Evolutionary conservation across 192 early-diverging fungal species (phyloP).

Genomic region (Backusella tuberculispora): DNA sequence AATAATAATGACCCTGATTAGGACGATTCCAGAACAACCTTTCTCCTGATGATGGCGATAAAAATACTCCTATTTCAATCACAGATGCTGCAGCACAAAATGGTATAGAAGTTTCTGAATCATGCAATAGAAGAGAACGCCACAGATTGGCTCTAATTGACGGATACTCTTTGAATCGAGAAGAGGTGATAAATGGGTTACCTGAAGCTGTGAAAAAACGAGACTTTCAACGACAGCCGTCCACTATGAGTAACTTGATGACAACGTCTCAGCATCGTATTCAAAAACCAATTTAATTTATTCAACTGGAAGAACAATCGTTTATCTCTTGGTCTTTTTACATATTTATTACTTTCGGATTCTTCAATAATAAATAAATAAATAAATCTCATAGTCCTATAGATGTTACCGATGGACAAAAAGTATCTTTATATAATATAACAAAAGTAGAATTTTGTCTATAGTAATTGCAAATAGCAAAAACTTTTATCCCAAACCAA

Average conservation of each 20-base stretch:
- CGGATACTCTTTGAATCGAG: not conserved
- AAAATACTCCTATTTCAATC: not conserved
- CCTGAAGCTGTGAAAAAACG: constrained; percentile 3
- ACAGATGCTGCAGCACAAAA: constrained; percentile 1
- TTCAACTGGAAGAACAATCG: not conserved
- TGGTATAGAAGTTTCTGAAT: not conserved
- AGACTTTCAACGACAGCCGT: constrained; percentile 2
- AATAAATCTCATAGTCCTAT: too few species aligned
- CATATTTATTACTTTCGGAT: not conserved
- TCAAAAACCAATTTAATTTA: constrained; percentile 19
- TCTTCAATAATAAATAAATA: not conserved
- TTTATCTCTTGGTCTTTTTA: not conserved
- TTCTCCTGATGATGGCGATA: not conserved
- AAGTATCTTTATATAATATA: too few species aligned
- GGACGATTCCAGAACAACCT: too few species aligned
- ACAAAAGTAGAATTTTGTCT: too few species aligned
- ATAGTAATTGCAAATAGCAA: too few species aligned
- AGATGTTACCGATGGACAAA: too few species aligned
- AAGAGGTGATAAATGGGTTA: not conserved
- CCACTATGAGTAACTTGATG: not conserved
- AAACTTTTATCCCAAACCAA: too few species aligned
- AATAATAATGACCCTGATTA: too few species aligned
- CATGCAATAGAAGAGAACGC: constrained; percentile 14
- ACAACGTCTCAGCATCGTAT: not conserved
- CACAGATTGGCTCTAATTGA: constrained; percentile 25